Percentiles rank a stretch among this genome's conserved stretches.
phyloP scores from a whole-genome alignment of 2,329 filamentous ascomycete species.

The Tolypocladium inflatum region DNA sequence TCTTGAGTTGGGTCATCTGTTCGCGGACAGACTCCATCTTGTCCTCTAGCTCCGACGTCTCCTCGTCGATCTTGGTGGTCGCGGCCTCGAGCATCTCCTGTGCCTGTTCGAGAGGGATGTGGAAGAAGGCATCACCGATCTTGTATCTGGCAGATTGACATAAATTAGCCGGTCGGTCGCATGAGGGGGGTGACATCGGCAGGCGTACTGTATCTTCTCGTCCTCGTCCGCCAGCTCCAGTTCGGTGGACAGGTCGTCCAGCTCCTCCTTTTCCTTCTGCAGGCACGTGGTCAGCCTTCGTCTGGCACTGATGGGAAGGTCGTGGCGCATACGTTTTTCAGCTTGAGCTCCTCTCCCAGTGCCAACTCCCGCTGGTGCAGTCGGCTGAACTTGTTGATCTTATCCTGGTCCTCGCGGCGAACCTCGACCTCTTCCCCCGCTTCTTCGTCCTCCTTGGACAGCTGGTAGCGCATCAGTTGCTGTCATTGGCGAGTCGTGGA shows the following conservation, averaged over 20 bases:
- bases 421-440: slow-evolving; percentile 82
- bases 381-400: slow-evolving; percentile 96
- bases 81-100: slow-evolving; percentile 73
- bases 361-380: slow-evolving; percentile 77
- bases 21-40: slow-evolving; percentile 66
- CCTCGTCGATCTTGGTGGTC: slow-evolving; percentile 63
- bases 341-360: slow-evolving; percentile 71
- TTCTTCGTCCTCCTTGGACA: slow-evolving; percentile 88
- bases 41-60: slow-evolving; percentile 68
- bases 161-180: not conserved
- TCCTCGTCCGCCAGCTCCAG: slow-evolving; percentile 94
- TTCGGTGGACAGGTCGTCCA: slow-evolving; percentile 85
- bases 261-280: slow-evolving; percentile 96
- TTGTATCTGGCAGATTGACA: slow-evolving; percentile 60
- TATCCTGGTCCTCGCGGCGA: slow-evolving; percentile 93
- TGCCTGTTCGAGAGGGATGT: slow-evolving; percentile 72
- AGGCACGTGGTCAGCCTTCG: slow-evolving; percentile 11
- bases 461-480: slow-evolving; percentile 39
- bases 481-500: not conserved
- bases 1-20: slow-evolving; percentile 85
- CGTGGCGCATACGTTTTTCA: slow-evolving; percentile 56
- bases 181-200: slow-evolving; percentile 18
- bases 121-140: slow-evolving; percentile 92
- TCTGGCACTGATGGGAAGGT: not conserved
- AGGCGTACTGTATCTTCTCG: slow-evolving; percentile 74